phyloP scores from a whole-genome alignment of 2,329 filamentous ascomycete species.

The Aureobasidium namibiae region DNA sequence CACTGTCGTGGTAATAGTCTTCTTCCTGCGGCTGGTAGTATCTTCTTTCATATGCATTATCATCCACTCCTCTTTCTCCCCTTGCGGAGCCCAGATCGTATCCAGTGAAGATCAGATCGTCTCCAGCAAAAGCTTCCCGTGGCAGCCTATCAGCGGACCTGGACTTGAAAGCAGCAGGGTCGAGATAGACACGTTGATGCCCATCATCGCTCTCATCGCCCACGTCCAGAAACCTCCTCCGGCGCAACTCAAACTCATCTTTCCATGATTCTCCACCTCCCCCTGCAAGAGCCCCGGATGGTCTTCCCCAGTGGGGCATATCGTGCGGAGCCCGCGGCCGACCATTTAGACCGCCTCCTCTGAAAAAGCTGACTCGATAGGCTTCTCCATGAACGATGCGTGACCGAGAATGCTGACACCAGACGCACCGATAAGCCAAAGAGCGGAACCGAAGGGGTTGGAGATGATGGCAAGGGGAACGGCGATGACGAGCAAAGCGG shows the following conservation, averaged over 20 bases:
- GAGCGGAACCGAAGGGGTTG: conserved; percentile 72
- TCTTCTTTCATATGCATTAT: conserved; percentile 41
- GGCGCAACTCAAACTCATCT: conserved; percentile 41
- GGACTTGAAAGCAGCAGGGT: conserved; percentile 29
- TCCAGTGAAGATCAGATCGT: conserved; percentile 42
- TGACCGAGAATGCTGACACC: conserved; percentile 92
- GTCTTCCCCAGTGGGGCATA: conserved; percentile 96
- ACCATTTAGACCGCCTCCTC: conserved; percentile 99
- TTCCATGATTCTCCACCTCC: conserved; percentile 49
- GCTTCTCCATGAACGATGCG: conserved; percentile 93
- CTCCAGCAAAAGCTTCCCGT: conserved; percentile 31
- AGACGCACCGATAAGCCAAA: conserved; percentile 94
- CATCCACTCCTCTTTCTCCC: conserved; percentile 26
- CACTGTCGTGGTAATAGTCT: conserved; percentile 1
- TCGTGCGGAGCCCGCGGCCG: conserved; percentile 95
- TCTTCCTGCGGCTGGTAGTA: conserved; percentile 37
- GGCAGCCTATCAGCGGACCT: conserved; percentile 3
- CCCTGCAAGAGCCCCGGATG: conserved; percentile 58
- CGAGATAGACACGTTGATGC: conserved; percentile 33
- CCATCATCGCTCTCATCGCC: conserved; percentile 44
- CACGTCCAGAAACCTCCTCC: conserved; percentile 58
- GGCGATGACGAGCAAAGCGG: conserved; percentile 70
- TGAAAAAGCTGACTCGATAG: conserved; percentile 99
- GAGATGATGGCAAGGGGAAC: conserved; percentile 80
- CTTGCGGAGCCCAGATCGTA: conserved; percentile 36